These are phyloP conservation scores for Pseudopithomyces maydicus DNA, from an alignment of 2,329 filamentous ascomycete genomes.

Conservation along the genomic window DNA sequence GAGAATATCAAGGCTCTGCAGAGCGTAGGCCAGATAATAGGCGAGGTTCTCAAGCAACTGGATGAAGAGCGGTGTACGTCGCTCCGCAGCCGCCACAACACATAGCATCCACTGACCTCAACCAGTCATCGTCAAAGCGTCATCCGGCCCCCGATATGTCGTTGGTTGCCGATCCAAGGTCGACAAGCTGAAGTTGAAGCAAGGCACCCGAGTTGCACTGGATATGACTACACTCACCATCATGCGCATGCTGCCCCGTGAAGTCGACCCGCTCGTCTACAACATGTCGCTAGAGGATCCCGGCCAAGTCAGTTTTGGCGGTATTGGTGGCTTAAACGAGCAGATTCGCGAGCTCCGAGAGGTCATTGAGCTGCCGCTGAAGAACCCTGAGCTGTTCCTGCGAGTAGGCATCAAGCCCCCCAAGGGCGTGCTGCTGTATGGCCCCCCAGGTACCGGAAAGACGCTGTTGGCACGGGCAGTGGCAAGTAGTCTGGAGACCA, in stretches of 20 bases:
- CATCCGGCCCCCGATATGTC: conserved; percentile 94
- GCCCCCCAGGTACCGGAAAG: conserved; percentile 95
- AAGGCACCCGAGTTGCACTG: conserved; percentile 94
- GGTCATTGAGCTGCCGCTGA: conserved; percentile 95
- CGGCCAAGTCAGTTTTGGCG: conserved; percentile 95
- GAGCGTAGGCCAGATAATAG: conserved; percentile 98
- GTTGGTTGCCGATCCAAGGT: conserved; percentile 98
- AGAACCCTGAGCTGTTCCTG: conserved; percentile 97
- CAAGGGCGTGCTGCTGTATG: conserved; percentile 95
- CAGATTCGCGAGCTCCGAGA: conserved; percentile 97
- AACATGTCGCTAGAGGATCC: conserved; percentile 99
- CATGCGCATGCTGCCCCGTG: conserved; percentile 98
- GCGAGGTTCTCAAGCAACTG: conserved; percentile 97
- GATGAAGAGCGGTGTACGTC: conserved; percentile 95
- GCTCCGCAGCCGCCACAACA: background rate
- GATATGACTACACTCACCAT: conserved; percentile 99
- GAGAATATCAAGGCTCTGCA: conserved; percentile 99
- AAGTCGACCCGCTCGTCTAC: conserved; percentile 98
- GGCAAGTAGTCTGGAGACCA: conserved; percentile 94
- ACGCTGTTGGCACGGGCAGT: conserved; percentile 93
- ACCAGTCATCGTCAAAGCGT: conserved; percentile 96
- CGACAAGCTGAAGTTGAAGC: conserved; percentile 95
- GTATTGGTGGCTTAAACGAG: conserved; percentile 96
- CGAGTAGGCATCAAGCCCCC: conserved; percentile 98
- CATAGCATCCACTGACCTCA: conserved; percentile 18